A percentile compares a stretch with the other conserved stretches of the same genome.
phyloP scores from a whole-genome alignment of 768 basidiomycete species.

The Leucosporidium scottii region DNA sequence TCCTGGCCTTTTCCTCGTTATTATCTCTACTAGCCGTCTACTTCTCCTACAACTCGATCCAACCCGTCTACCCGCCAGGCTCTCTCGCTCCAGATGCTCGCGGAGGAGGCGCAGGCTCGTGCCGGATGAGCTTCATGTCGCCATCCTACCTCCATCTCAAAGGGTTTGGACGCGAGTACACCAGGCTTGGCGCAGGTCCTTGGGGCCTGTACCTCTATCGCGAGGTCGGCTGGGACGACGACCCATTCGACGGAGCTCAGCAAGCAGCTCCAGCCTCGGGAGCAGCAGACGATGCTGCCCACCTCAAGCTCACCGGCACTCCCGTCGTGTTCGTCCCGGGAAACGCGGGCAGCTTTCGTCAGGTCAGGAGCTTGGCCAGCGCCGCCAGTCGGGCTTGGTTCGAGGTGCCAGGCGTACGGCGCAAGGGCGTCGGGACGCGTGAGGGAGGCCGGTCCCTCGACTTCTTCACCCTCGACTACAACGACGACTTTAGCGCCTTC shows the following conservation, averaged over 20 bases:
- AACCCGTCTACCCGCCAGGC: constrained; percentile 29
- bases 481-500: constrained; percentile 93
- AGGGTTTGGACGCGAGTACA: constrained; percentile 65
- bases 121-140: constrained; percentile 93
- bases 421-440: constrained; percentile 44
- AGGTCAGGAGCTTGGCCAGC: constrained; percentile 90
- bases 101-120: constrained; percentile 41
- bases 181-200: constrained; percentile 36
- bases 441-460: constrained; percentile 58
- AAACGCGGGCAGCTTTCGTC: constrained; percentile 89
- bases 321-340: constrained; percentile 98
- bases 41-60: constrained; percentile 22
- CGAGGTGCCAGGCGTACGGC: constrained; percentile 47
- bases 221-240: constrained; percentile 73
- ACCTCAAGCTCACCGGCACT: constrained; percentile 46
- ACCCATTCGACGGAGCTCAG: constrained; percentile 45
- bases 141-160: constrained; percentile 75
- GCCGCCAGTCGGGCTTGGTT: constrained; percentile 78
- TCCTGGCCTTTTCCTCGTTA: constrained; percentile 1
- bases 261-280: not conserved
- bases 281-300: not conserved
- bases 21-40: constrained; percentile 20
- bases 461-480: constrained; percentile 90
- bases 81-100: constrained; percentile 28
- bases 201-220: constrained; percentile 72